Evolutionary conservation across 1,139 yeast genomes (phyloP).

Genomic region (Lodderomyces metapsilosis): DNA sequence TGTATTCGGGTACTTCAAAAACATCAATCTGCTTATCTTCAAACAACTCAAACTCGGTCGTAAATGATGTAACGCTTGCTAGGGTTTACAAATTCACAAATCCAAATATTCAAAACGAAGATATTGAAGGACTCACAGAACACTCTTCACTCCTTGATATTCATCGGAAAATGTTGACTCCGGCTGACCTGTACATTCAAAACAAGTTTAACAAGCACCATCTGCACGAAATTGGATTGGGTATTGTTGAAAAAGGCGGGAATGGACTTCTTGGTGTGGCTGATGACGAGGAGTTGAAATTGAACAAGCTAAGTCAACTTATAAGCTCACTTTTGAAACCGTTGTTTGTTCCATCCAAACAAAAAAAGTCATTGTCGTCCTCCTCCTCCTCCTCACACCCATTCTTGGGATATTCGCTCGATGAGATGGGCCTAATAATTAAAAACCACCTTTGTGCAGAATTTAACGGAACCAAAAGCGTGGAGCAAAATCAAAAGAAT

Average conservation of each 20-base stretch:
- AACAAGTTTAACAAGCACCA: constrained; percentile 20
- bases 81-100: constrained; percentile 39
- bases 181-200: constrained; percentile 41
- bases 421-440: constrained; percentile 31
- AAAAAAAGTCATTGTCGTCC: constrained; percentile 14
- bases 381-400: constrained; percentile 18
- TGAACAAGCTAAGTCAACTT: constrained; percentile 4
- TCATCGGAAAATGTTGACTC: constrained; percentile 37
- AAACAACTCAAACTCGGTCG: constrained; percentile 39
- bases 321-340: constrained; percentile 15
- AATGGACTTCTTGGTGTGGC: background rate
- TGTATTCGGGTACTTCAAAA: constrained; percentile 16
- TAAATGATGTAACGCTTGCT: constrained; percentile 37
- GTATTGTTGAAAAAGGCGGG: constrained; percentile 14
- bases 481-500: constrained; percentile 5
- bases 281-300: constrained; percentile 2
- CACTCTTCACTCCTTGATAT: constrained; percentile 31
- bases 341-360: constrained; percentile 16
- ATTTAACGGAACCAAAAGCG: background rate
- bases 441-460: constrained; percentile 22
- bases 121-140: constrained; percentile 22
- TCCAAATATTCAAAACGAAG: constrained; percentile 29
- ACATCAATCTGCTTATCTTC: constrained; percentile 37
- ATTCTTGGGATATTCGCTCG: constrained; percentile 22
- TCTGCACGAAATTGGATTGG: constrained; percentile 24